Percentiles rank a stretch among this genome's conserved stretches.
Evolutionary conservation across 768 basidiomycete species (phyloP).

Genomic region (Symmetrospora coprosmae): DNA sequence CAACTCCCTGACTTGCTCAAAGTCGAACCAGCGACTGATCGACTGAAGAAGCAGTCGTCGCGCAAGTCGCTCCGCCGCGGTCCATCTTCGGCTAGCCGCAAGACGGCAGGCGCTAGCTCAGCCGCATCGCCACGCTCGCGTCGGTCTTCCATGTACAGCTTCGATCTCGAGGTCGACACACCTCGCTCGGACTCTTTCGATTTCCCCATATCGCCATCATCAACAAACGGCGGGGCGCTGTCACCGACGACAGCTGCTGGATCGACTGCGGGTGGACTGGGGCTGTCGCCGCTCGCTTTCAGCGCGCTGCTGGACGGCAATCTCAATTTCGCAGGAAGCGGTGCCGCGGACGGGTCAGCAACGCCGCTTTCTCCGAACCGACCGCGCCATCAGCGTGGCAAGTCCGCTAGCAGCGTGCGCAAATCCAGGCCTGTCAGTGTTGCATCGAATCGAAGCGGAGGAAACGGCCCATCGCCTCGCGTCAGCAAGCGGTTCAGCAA

Average conservation of each 20-base stretch:
- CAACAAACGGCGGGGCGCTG: not conserved
- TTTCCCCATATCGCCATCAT: not conserved
- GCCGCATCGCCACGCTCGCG: not conserved
- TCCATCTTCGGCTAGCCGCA: not conserved
- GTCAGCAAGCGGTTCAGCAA: slow-evolving; percentile 35
- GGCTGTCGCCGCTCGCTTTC: slow-evolving; percentile 15
- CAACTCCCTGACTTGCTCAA: not conserved
- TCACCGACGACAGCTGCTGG: not conserved
- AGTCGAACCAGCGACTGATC: not conserved
- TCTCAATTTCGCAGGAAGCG: not conserved
- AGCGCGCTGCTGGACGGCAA: not conserved
- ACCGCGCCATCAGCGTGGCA: not conserved
- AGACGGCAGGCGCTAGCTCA: not conserved
- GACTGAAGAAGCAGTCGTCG: not conserved
- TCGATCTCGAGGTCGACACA: slow-evolving; percentile 20
- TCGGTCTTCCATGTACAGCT: slow-evolving; percentile 18
- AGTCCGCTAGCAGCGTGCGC: slow-evolving; percentile 6
- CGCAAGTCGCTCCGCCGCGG: slow-evolving; percentile 8
- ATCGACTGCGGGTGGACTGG: not conserved
- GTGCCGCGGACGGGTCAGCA: not conserved
- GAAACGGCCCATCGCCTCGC: slow-evolving; percentile 27
- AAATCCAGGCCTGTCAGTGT: slow-evolving; percentile 13
- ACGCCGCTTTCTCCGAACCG: not conserved
- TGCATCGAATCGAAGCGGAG: not conserved
- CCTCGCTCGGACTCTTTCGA: slow-evolving; percentile 20